phyloP scores from a whole-genome alignment of 1,139 yeast species.

The Zygoascus meyerae region DNA sequence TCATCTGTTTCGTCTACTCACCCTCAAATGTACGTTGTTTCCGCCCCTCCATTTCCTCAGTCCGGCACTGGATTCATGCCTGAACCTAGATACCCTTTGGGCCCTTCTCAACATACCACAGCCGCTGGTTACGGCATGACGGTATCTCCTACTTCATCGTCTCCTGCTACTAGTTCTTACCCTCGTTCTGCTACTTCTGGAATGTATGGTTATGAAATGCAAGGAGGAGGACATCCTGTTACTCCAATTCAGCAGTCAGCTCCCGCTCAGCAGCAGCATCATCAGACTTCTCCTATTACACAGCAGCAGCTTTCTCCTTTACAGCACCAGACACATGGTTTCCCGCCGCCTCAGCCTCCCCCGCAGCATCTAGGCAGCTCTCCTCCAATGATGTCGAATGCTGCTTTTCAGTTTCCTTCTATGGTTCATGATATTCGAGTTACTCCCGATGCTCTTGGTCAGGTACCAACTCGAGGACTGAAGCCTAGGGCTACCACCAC shows the following conservation, averaged over 20 bases:
- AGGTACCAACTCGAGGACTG: slow-evolving; percentile 47
- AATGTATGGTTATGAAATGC: slow-evolving; percentile 1
- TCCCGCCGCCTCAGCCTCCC: slow-evolving; percentile 8
- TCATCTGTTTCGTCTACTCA: slow-evolving; percentile 5
- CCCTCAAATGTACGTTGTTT: slow-evolving; percentile 7
- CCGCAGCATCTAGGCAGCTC: slow-evolving; percentile 1
- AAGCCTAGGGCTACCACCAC: slow-evolving; percentile 86
- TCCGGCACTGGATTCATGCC: slow-evolving; percentile 3
- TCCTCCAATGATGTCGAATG: slow-evolving; percentile 13
- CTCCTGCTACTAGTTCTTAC: slow-evolving; percentile 3
- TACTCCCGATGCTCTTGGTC: slow-evolving; percentile 33
- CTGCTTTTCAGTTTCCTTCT: slow-evolving; percentile 31
- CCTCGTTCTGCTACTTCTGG: neutral
- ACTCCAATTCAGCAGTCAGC: slow-evolving; percentile 2
- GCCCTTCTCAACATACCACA: neutral
- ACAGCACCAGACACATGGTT: slow-evolving; percentile 1
- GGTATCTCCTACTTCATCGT: slow-evolving; percentile 3
- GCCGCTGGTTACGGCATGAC: slow-evolving; percentile 3
- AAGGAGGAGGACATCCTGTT: slow-evolving; percentile 2
- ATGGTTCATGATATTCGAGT: slow-evolving; percentile 26
- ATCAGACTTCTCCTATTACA: slow-evolving; percentile 5
- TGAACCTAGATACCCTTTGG: neutral
- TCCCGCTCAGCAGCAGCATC: neutral
- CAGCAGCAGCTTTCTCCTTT: slow-evolving; percentile 3
- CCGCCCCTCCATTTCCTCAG: slow-evolving; percentile 10